Evolutionary conservation across 176 grass and related monocot genomes (phyloP).

Genomic region (Musa beccarii): DNA sequence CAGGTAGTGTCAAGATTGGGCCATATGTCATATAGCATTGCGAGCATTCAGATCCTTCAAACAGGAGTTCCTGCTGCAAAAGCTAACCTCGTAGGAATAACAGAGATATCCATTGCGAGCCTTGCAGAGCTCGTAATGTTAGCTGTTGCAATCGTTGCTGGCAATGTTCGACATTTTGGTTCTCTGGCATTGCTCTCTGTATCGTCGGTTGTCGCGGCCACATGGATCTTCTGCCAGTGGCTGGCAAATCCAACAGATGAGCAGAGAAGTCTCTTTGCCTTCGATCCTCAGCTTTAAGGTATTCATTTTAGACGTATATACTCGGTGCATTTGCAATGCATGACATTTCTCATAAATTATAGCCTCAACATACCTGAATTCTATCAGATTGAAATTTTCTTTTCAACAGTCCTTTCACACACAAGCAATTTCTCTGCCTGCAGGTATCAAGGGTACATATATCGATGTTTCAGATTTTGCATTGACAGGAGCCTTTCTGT

Average conservation of each 20-base stretch:
- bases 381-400: too few relatives aligned
- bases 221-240: slow-evolving; percentile 41
- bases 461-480: too few relatives aligned
- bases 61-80: slow-evolving; percentile 34
- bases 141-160: slow-evolving; percentile 27
- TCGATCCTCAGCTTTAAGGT: background rate
- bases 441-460: too few relatives aligned
- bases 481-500: too few relatives aligned
- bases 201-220: slow-evolving; percentile 26
- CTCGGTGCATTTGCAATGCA: background rate
- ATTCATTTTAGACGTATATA: background rate
- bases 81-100: slow-evolving; percentile 46
- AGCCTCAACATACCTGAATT: background rate
- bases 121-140: slow-evolving; percentile 51
- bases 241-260: slow-evolving; percentile 17
- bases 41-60: slow-evolving; percentile 54
- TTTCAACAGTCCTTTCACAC: too few relatives aligned
- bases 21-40: slow-evolving; percentile 52
- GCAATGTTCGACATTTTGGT: slow-evolving; percentile 29
- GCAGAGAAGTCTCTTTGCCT: slow-evolving; percentile 16
- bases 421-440: too few relatives aligned
- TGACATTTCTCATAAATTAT: background rate
- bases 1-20: slow-evolving; percentile 50
- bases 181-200: slow-evolving; percentile 36
- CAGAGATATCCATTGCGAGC: slow-evolving; percentile 50